Percentiles rank a stretch among this genome's conserved stretches.
Conservation (phyloP, 306 rosid genomes). For the Begonia fuchsioides region DNA sequence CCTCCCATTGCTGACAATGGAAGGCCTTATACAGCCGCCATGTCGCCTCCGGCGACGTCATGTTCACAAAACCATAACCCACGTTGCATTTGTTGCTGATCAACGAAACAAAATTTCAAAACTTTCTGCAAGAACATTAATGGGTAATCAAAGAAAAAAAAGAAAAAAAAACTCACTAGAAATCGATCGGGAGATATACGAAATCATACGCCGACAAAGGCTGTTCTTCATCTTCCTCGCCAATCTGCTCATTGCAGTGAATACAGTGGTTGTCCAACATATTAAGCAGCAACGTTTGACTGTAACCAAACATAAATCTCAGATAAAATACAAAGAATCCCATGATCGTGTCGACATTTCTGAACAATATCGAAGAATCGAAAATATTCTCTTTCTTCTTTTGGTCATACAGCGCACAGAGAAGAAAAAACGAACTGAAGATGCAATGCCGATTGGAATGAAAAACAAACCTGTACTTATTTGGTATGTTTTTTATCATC, state of each 20-base stretch:
- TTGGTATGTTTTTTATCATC: constrained; percentile 94
- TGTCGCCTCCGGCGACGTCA: constrained; percentile 79
- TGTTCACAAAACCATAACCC: constrained; percentile 94
- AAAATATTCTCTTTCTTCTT: too few species aligned
- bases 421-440: neutral
- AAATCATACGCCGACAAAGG: constrained; percentile 78
- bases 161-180: constrained; percentile 30
- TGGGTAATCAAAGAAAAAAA: neutral
- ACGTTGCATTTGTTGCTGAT: constrained; percentile 92
- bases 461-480: constrained; percentile 62
- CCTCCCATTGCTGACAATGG: constrained; percentile 89
- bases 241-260: constrained; percentile 56
- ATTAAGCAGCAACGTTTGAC: constrained; percentile 69
- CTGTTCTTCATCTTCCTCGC: constrained; percentile 7
- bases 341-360: neutral
- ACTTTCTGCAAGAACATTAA: neutral
- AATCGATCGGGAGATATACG: constrained; percentile 86
- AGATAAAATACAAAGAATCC: neutral
- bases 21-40: constrained; percentile 77
- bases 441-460: neutral
- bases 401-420: too few species aligned
- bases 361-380: too few species aligned
- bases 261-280: constrained; percentile 94
- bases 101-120: neutral
- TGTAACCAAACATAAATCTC: constrained; percentile 10